Base-by-base conservation (phyloP, 2,329 filamentous ascomycete species). In the Coleophoma eucalyptorum region DNA sequence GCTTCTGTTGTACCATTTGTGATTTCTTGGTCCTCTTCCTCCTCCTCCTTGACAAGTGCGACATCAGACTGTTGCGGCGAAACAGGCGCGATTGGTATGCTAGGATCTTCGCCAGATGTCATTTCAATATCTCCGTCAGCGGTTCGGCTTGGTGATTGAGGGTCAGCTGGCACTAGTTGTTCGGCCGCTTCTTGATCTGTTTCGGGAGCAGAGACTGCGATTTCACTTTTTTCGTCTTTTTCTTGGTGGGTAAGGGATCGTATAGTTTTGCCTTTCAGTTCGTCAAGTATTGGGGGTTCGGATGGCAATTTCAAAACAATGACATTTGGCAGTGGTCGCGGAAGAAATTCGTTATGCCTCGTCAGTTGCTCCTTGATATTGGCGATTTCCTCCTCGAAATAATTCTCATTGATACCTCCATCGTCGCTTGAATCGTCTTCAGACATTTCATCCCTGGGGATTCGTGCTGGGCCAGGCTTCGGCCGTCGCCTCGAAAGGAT, bases 331-430 rank as follows among this genome's bases (percentile, higher is more conserved):
- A 44, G 31, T 16, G 10, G 16, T 13, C 31, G 21, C 13, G 42
- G 51, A 10, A 58, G 48, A 18, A 59, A 43, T 15, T 58, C 58
- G 44, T 63, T 60, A 16, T 56, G 49, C 21, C 52, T 52, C 6
- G 50, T 48, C 40, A 64, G 55, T 42, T 62, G 33, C n/a, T 52
- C 52, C 38, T 61, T 51, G 13, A 61, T 47, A 35, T 57, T 59
- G 10, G 59, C 54, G 35, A 66, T 61, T 44, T 66, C 64, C 21
- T 60, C 54, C 45, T 63, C 64, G 18, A 66, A 66, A 46, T 65
- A 66, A 31, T 58, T 53, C 48, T 66, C 63, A 34, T 59, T 58
- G 20, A 66, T 62, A 7, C 45, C 63, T 20, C 61, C 64, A 48
- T 66, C 64, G 10, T 60, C 58, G 47, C 65, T 59, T 2, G 61